phyloP scores from a whole-genome alignment of 164 flowering plant genomes.

The Vitis rotundifolia region DNA sequence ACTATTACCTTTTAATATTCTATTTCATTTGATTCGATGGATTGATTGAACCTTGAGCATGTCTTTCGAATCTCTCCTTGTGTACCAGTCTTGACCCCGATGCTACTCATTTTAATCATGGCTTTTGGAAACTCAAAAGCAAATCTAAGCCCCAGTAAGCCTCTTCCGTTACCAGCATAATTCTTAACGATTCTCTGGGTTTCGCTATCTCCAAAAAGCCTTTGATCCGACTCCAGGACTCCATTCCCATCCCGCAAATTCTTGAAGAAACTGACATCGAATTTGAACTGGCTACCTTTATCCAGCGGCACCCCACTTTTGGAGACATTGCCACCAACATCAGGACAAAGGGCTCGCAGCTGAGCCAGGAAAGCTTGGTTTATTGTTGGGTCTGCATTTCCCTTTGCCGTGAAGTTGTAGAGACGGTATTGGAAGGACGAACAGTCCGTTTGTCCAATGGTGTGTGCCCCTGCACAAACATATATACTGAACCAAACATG shows the following conservation, averaged over 20 bases:
- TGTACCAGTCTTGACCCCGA: slow-evolving; percentile 64
- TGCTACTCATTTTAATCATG: slow-evolving; percentile 72
- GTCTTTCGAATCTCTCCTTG: slow-evolving; percentile 67
- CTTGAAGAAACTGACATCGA: slow-evolving; percentile 66
- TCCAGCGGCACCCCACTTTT: slow-evolving; percentile 63
- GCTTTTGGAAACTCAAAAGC: slow-evolving; percentile 51
- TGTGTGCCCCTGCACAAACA: slow-evolving; percentile 62
- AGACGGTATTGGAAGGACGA: slow-evolving; percentile 59
- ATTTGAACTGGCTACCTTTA: slow-evolving; percentile 46
- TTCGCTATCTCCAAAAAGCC: slow-evolving; percentile 54
- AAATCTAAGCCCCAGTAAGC: slow-evolving; percentile 60
- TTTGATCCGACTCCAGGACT: slow-evolving; percentile 75
- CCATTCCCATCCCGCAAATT: slow-evolving; percentile 62
- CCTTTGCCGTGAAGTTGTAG: slow-evolving; percentile 68
- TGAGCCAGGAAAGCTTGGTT: slow-evolving; percentile 38
- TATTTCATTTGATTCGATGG: background rate
- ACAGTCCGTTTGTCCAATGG: slow-evolving; percentile 74
- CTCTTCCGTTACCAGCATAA: slow-evolving; percentile 57
- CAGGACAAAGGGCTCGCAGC: slow-evolving; percentile 48
- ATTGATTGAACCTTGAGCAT: slow-evolving; percentile 56
- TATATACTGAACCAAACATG: too few species aligned
- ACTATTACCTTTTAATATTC: too few species aligned
- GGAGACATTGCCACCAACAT: slow-evolving; percentile 43
- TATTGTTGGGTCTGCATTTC: slow-evolving; percentile 67
- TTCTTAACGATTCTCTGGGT: slow-evolving; percentile 45